Evolutionary conservation across 73 alveolate genomes (phyloP).

Genomic region (Uronychia binucleata): DNA sequence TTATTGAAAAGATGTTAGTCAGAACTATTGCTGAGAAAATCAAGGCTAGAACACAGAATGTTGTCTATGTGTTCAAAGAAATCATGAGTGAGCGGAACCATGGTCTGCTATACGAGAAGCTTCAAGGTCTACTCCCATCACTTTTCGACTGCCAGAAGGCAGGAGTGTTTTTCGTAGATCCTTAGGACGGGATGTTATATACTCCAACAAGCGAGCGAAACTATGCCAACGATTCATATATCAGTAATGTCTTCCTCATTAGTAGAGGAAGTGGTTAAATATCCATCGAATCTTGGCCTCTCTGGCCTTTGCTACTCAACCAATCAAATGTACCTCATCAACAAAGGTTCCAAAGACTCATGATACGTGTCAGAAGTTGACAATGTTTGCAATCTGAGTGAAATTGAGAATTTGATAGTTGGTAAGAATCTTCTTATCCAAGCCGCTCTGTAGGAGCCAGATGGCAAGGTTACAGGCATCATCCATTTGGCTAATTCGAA

Average conservation of each 20-base stretch:
- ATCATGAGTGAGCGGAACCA: neutral
- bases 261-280: neutral
- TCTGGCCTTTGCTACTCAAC: neutral
- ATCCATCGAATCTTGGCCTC: neutral
- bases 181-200: neutral
- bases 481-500: neutral
- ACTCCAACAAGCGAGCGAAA: neutral
- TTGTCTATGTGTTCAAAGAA: neutral
- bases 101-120: neutral
- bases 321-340: neutral
- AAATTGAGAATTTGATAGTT: neutral
- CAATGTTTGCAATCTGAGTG: neutral
- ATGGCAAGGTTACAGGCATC: neutral
- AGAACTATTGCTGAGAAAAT: neutral
- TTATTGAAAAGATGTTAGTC: neutral
- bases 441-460: neutral
- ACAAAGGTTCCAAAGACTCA: neutral
- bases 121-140: neutral
- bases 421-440: neutral
- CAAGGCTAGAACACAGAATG: neutral
- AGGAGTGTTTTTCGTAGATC: neutral
- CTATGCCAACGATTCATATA: neutral
- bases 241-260: neutral
- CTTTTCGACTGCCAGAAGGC: neutral
- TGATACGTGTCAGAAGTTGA: neutral